Percentiles rank a stretch among this genome's conserved stretches.
Evolutionary conservation across 192 early-diverging fungal genomes (phyloP).

Genomic region (Podochytrium sp.): DNA sequence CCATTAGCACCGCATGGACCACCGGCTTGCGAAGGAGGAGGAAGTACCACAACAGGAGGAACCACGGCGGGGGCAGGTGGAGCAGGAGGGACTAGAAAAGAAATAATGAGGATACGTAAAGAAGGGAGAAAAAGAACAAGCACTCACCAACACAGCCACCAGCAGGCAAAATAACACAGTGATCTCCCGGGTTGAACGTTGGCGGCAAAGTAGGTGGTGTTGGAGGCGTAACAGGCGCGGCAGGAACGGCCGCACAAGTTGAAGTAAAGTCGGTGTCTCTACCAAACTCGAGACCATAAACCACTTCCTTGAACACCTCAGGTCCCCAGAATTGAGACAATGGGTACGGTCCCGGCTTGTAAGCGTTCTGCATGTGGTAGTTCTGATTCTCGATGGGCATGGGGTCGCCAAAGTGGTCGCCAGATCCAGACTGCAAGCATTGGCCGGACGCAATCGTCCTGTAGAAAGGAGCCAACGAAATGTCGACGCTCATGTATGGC

Average conservation of each 20-base stretch:
- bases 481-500: not conserved
- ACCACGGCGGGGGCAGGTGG: too few relatives aligned
- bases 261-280: not conserved
- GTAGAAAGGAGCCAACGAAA: not conserved
- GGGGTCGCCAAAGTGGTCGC: too few relatives aligned
- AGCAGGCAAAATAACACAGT: too few relatives aligned
- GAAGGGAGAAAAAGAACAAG: too few relatives aligned
- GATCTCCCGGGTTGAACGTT: too few relatives aligned
- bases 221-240: not conserved
- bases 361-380: not conserved
- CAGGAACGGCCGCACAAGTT: not conserved
- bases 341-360: not conserved
- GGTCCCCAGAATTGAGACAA: not conserved
- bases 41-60: too few relatives aligned
- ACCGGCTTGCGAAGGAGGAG: not conserved
- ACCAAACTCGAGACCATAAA: not conserved
- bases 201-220: too few relatives aligned
- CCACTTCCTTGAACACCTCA: not conserved
- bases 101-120: too few relatives aligned
- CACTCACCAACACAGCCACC: too few relatives aligned
- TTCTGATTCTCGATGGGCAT: not conserved
- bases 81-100: too few relatives aligned
- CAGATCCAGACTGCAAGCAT: not conserved
- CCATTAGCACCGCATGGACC: not conserved
- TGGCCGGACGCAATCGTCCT: not conserved